Evolutionary conservation across 192 early-diverging fungal genomes (phyloP), one percentile per base, ranked within the genome.

Genomic region (Rhizophagus sp.): DNA sequence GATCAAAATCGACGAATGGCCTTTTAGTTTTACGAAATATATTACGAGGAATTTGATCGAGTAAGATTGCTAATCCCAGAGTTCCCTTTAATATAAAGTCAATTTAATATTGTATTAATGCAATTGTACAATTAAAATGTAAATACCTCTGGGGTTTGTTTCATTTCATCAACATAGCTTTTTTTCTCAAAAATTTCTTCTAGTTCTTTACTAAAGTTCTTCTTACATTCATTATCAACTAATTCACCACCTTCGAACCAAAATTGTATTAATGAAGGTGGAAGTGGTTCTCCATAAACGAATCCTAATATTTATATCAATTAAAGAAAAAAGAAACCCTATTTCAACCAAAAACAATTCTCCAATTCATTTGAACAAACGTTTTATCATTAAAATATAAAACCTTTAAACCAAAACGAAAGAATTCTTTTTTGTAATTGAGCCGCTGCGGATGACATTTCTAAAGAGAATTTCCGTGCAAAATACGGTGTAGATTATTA

Each of bases 31-130:
- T 85, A 73, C 91, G 88, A 79, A 87, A 90, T 79, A 92, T 89
- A 82, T 92, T 90, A 33, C 91, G 86, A 4, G 90, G 86, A 82
- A 92, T 87, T 64, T 92, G 90, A 80, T 92, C 91, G 76, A 91
- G 76, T 39, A 92, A 69, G 1, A 92, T 71, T 7, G 89, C 84
- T 44, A 90, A 72, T n/a, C 49, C 47, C 22, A 75, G 33, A 13
- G 74, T 50, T 24, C 52, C 44, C 74, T 75, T 44, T 49, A 47
- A 41, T 72, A 72, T 25, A 12, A 44, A 44, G 6, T 36, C 36
- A 30, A 36, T 44, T 24, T 47, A 47, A 13, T 44, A 72, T 13
- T 39, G 36, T 7, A 72, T 72, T 11, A 47, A 6, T n/a, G 36
- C 5, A 72, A 12, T 36, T 15, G 4, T 11, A 47, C 4, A 22